phyloP scores from a whole-genome alignment of 164 flowering plant species.

The Vitis amurensis region DNA sequence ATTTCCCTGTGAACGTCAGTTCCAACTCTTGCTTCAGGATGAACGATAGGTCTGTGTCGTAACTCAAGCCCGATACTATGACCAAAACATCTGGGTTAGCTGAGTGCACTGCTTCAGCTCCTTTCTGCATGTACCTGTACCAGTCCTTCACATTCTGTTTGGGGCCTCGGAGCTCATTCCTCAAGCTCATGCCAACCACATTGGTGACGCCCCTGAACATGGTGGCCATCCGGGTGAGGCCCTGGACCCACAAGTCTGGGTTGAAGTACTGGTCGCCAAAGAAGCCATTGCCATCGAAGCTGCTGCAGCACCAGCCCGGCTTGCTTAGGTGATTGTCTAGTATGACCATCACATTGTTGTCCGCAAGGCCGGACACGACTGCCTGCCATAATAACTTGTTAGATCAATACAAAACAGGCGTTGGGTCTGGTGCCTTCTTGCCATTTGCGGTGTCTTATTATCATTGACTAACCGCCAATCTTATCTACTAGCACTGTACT shows the following conservation, averaged over 20 bases:
- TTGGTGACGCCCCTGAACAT: constrained; percentile 46
- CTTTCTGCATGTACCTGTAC: constrained; percentile 87
- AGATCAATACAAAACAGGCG: not conserved
- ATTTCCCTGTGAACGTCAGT: constrained; percentile 54
- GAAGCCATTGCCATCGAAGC: constrained; percentile 78
- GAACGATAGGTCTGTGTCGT: constrained; percentile 63
- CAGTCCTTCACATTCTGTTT: constrained; percentile 60
- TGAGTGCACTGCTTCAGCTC: constrained; percentile 87
- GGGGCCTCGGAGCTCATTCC: constrained; percentile 88
- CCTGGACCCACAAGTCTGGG: constrained; percentile 66
- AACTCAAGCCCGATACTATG: constrained; percentile 70
- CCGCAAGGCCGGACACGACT: constrained; percentile 63
- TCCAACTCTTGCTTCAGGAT: constrained; percentile 35
- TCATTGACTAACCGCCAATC: too few species aligned
- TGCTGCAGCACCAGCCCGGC: constrained; percentile 91
- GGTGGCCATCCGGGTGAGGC: constrained; percentile 65
- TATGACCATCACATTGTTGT: constrained; percentile 72
- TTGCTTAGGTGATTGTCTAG: constrained; percentile 83
- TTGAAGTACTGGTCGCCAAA: constrained; percentile 75
- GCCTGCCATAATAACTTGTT: constrained; percentile 34
- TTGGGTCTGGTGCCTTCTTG: too few species aligned
- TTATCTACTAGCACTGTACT: too few species aligned
- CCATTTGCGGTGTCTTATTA: too few species aligned
- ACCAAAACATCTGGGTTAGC: constrained; percentile 76
- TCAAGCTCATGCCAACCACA: constrained; percentile 86